A percentile compares a stretch with the other conserved stretches of the same genome.
phyloP scores from a whole-genome alignment of 1,284 basidiomycete species.

The Fistulinella cinereoalba region DNA sequence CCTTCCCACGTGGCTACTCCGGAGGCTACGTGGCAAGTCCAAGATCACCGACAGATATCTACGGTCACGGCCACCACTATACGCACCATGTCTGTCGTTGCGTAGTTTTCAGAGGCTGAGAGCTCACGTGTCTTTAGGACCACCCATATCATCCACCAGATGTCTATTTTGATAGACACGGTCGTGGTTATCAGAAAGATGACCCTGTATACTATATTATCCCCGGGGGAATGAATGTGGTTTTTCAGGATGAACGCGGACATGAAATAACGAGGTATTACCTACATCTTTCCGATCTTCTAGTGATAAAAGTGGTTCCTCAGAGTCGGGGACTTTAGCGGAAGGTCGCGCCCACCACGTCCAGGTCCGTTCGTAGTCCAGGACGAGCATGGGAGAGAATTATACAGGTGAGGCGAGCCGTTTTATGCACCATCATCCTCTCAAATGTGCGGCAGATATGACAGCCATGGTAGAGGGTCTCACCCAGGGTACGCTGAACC shows the following conservation, averaged over 20 bases:
- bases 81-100: slow-evolving; percentile 16
- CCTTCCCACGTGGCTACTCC: slow-evolving; percentile 26
- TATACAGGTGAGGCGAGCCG: slow-evolving; percentile 41
- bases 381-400: slow-evolving; percentile 47
- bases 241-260: slow-evolving; percentile 67
- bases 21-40: slow-evolving; percentile 16
- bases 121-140: slow-evolving; percentile 17
- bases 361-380: slow-evolving; percentile 45
- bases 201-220: slow-evolving; percentile 59
- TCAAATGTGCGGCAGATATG: slow-evolving; percentile 27
- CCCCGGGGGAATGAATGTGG: slow-evolving; percentile 60
- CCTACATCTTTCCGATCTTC: not conserved
- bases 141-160: slow-evolving; percentile 19
- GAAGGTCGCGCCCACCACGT: slow-evolving; percentile 22
- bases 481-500: slow-evolving; percentile 28
- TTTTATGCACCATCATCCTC: not conserved
- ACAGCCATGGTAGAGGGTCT: slow-evolving; percentile 23
- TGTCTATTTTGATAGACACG: slow-evolving; percentile 19
- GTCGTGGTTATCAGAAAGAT: slow-evolving; percentile 28
- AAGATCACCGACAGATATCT: slow-evolving; percentile 33
- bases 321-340: slow-evolving; percentile 47
- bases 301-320: slow-evolving; percentile 21
- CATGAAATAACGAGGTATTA: slow-evolving; percentile 61
- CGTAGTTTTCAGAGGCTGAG: not conserved
- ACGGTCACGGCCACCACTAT: slow-evolving; percentile 19